These are phyloP conservation scores for Cyclotella kingstonii DNA, from an alignment of 108 stramenopile genomes.

Conservation along the genomic window DNA sequence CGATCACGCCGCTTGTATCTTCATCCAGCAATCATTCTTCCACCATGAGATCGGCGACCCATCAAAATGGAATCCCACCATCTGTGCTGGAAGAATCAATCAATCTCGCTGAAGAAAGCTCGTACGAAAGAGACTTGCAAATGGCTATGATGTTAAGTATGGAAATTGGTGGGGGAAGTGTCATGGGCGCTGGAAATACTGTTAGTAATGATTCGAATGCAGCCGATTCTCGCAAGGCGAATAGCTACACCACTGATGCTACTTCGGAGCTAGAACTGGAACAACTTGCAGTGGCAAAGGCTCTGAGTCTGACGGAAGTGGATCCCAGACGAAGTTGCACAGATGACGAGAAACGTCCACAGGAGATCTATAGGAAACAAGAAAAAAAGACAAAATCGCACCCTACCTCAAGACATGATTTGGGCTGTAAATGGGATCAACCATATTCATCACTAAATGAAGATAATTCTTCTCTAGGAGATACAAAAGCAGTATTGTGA, in stretches of 20 bases:
- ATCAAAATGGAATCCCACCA: slow-evolving; percentile 11
- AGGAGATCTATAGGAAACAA: neutral
- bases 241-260: neutral
- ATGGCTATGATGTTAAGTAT: slow-evolving; percentile 42
- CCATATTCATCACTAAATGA: too few relatives aligned
- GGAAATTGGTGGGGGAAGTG: slow-evolving; percentile 32
- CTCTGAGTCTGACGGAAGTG: slow-evolving; percentile 49
- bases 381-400: neutral
- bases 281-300: slow-evolving; percentile 49
- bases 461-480: too few relatives aligned
- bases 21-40: neutral
- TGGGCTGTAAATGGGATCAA: too few relatives aligned
- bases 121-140: slow-evolving; percentile 42
- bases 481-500: too few relatives aligned
- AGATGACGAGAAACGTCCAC: neutral
- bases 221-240: neutral
- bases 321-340: slow-evolving; percentile 12
- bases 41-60: neutral
- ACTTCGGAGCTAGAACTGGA: slow-evolving; percentile 33
- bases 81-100: slow-evolving; percentile 40
- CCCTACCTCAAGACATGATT: too few relatives aligned
- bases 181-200: slow-evolving; percentile 35
- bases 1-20: neutral
- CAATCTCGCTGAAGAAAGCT: slow-evolving; percentile 17
- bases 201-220: slow-evolving; percentile 1